Evolutionary conservation across 2,329 filamentous ascomycete genomes (phyloP), one percentile per base, ranked within the genome.

Genomic region (Talaromyces verruculosus): DNA sequence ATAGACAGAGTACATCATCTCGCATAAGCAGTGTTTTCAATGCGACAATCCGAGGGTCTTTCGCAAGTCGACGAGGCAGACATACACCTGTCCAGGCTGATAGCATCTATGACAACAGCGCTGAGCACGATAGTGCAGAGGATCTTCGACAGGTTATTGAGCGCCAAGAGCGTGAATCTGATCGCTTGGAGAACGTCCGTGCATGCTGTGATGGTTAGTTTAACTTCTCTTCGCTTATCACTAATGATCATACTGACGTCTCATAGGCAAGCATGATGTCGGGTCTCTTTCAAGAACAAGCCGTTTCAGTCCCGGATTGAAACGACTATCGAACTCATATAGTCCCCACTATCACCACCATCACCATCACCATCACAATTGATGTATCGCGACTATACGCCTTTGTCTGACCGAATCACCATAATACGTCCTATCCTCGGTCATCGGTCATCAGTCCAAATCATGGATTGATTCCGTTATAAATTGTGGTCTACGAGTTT

Each of bases 161-260:
- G 79, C 84, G 79, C 59, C 77, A 81, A 63, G 77, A 87, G 68
- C 83, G 88, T 63, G 91, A 93, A 70, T 84, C 89, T 30, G 91
- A 93, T 74, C 85, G 89, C 68, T 84, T 98, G 72, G 94, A 98
- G 83, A 97, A 99, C 77, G 95, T 99, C 69, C 86, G 95, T 75
- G 93, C 94, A 67, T 99, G 95, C 81, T 99, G 95, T 79, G 95
- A 98, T 85, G 95, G 93, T 94, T 85, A 86, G 89, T 66, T 64
- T 47, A 7, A 22, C 5, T n/a, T 22, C 17, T 30, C 28, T 8
- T n/a, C 28, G 11, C 19, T 63, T 11, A 5, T 45, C 41, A 49
- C 33, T 63, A 57, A 63, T 67, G 35, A 19, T 61, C 15, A 64
- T 49, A n/a, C 33, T 61, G 22, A 66, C 58, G 4, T 53, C 25